Conservation (phyloP, 2,329 filamentous ascomycete species). For the Sclerotinia trifoliorum region DNA sequence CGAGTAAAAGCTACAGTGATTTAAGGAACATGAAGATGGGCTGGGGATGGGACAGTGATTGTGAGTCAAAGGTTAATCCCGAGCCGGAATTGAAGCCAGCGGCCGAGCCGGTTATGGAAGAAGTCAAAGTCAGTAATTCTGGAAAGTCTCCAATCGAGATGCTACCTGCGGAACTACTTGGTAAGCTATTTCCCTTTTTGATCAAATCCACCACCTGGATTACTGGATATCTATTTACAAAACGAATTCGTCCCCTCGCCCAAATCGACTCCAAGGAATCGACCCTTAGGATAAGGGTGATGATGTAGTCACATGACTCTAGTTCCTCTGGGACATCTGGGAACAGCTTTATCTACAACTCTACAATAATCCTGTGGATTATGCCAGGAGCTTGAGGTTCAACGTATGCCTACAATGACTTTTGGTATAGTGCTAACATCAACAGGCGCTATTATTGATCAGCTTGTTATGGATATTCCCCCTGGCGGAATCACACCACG, state of each 20-base stretch:
- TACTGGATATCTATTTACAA: constrained; percentile 4
- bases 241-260: constrained; percentile 1
- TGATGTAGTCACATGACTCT: constrained; percentile 26
- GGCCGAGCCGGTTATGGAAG: constrained; percentile 16
- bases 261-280: constrained; percentile 19
- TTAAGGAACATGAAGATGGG: constrained; percentile 55
- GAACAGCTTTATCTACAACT: constrained; percentile 19
- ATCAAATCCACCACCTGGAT: constrained; percentile 9
- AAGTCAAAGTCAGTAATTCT: constrained; percentile 38
- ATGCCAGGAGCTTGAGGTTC: constrained; percentile 16
- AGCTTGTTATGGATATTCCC: constrained; percentile 70
- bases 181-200: constrained; percentile 49
- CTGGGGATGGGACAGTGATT: constrained; percentile 47
- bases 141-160: constrained; percentile 61
- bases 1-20: constrained; percentile 62
- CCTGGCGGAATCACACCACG: constrained; percentile 73
- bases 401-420: constrained; percentile 21
- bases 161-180: constrained; percentile 68
- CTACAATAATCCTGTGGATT: constrained; percentile 12
- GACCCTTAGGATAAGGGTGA: constrained; percentile 16
- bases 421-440: constrained; percentile 24
- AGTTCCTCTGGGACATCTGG: constrained; percentile 22
- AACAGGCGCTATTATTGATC: constrained; percentile 69
- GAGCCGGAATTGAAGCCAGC: constrained; percentile 9
- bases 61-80: constrained; percentile 3